These are phyloP conservation scores for Chenopodium quinoa DNA, from an alignment of 148 eudicot genomes.

Conservation along the genomic window DNA sequence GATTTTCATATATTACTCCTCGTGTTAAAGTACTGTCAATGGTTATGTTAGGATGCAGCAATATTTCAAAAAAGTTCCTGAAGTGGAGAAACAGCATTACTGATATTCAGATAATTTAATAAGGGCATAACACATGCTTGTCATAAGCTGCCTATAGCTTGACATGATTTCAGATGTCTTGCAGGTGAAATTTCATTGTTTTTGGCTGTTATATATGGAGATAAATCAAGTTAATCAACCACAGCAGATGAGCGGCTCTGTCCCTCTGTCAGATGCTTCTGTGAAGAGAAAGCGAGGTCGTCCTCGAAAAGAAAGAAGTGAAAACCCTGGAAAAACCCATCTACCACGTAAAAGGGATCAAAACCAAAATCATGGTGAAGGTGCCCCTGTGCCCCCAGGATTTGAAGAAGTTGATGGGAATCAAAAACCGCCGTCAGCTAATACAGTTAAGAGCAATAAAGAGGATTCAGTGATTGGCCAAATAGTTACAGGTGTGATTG, in stretches of 20 bases:
- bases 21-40: neutral
- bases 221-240: constrained; percentile 65
- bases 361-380: constrained; percentile 22
- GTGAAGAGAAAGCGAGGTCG: constrained; percentile 81
- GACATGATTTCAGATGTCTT: constrained; percentile 9
- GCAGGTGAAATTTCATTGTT: constrained; percentile 17
- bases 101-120: neutral
- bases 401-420: constrained; percentile 28
- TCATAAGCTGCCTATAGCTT: neutral
- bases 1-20: neutral
- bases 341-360: constrained; percentile 21
- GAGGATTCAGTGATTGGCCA: constrained; percentile 34
- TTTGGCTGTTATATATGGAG: constrained; percentile 25
- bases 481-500: constrained; percentile 40
- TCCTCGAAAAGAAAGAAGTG: constrained; percentile 73
- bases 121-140: neutral
- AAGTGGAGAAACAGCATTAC: neutral
- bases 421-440: constrained; percentile 23
- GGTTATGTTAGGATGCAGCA: neutral
- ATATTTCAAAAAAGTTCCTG: neutral
- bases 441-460: constrained; percentile 18
- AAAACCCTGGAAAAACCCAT: constrained; percentile 20
- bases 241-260: constrained; percentile 31
- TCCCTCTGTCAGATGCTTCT: constrained; percentile 32
- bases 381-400: constrained; percentile 37